These are phyloP conservation scores for Claviceps sp. DNA, from an alignment of 2,329 filamentous ascomycete species.

Conservation along the genomic window DNA sequence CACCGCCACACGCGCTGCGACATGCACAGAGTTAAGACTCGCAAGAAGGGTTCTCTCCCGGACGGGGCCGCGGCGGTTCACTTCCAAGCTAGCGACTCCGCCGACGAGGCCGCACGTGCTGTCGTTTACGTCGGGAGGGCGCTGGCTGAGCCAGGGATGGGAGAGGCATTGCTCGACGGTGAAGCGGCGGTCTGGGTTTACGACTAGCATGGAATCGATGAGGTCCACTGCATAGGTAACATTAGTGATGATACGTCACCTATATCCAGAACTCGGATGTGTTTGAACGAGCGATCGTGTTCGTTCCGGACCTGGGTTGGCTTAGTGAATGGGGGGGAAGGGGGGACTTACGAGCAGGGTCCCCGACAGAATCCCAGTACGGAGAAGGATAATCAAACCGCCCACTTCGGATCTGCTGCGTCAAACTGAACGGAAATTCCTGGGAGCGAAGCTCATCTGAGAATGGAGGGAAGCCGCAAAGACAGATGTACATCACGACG, in stretches of 20 bases:
- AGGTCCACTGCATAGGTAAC: slow-evolving; percentile 46
- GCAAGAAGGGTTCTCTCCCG: slow-evolving; percentile 79
- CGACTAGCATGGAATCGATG: slow-evolving; percentile 88
- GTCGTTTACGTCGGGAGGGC: slow-evolving; percentile 51
- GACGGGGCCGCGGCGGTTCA: slow-evolving; percentile 64
- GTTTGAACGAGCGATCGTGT: too few species aligned
- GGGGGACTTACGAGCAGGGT: slow-evolving; percentile 51
- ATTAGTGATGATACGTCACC: neutral
- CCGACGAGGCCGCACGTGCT: slow-evolving; percentile 87
- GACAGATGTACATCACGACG: slow-evolving; percentile 94
- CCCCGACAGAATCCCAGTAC: slow-evolving; percentile 56
- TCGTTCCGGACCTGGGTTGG: too few species aligned
- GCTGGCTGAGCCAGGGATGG: slow-evolving; percentile 76
- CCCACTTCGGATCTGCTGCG: slow-evolving; percentile 79
- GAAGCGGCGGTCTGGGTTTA: slow-evolving; percentile 70
- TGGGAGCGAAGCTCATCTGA: slow-evolving; percentile 76
- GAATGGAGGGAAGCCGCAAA: slow-evolving; percentile 94
- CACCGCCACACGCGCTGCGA: slow-evolving; percentile 39
- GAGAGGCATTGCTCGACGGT: slow-evolving; percentile 82
- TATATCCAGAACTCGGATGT: too few species aligned
- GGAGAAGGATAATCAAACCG: slow-evolving; percentile 91
- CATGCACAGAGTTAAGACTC: slow-evolving; percentile 60
- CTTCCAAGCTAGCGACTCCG: slow-evolving; percentile 70
- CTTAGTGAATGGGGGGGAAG: neutral
- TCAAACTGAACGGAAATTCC: slow-evolving; percentile 75